Conservation (phyloP, 192 early-diverging fungal genomes). For the Phlyctochytrium arcticum region DNA sequence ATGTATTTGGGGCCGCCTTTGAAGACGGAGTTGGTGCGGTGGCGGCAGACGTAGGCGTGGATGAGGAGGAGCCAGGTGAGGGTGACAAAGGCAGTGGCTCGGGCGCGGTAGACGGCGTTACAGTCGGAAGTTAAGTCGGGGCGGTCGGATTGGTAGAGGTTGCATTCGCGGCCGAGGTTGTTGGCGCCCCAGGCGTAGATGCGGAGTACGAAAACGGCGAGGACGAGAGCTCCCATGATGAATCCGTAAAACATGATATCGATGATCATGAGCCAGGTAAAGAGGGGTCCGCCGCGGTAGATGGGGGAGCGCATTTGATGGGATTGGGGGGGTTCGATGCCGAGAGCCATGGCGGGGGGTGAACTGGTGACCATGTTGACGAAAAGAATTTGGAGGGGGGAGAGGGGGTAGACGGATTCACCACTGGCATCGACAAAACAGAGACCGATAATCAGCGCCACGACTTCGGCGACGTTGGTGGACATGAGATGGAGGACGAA, state of each 20-base stretch:
- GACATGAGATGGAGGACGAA: slow-evolving; percentile 47
- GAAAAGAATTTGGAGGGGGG: slow-evolving; percentile 74
- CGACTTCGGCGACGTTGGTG: slow-evolving; percentile 72
- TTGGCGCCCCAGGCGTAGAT: neutral
- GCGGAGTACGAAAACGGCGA: slow-evolving; percentile 61
- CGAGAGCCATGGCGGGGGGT: slow-evolving; percentile 76
- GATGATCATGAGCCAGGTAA: slow-evolving; percentile 55
- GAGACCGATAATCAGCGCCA: slow-evolving; percentile 68
- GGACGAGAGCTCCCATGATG: slow-evolving; percentile 59
- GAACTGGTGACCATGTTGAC: slow-evolving; percentile 77
- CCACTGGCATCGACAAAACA: slow-evolving; percentile 60
- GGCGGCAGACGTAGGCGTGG: slow-evolving; percentile 74
- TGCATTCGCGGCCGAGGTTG: slow-evolving; percentile 12
- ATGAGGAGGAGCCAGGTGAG: slow-evolving; percentile 68
- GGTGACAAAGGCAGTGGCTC: slow-evolving; percentile 66
- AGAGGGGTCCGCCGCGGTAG: slow-evolving; percentile 56
- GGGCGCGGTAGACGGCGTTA: slow-evolving; percentile 36
- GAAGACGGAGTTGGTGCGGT: slow-evolving; percentile 60
- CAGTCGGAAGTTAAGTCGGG: slow-evolving; percentile 55
- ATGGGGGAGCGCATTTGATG: slow-evolving; percentile 69
- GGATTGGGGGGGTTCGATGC: slow-evolving; percentile 64
- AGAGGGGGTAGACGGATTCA: slow-evolving; percentile 69
- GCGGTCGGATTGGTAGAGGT: slow-evolving; percentile 42
- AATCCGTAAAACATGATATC: slow-evolving; percentile 71
- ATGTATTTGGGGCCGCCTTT: slow-evolving; percentile 22